Conservation (phyloP, 176 grass and related monocot species). For the Metroxylon sagu region DNA sequence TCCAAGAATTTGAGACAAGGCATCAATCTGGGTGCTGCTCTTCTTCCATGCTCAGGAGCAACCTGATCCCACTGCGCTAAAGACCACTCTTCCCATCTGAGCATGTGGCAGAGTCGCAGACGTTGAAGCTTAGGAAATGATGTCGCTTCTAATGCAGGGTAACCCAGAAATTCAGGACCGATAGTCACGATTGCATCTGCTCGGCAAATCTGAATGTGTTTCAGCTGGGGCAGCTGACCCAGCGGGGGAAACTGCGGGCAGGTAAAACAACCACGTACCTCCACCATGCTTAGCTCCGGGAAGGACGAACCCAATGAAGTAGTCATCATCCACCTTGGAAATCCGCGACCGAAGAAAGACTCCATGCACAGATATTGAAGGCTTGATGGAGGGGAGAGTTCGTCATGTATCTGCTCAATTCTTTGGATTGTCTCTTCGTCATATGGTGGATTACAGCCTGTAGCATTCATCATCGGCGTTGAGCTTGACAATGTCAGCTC, state of each 20-base stretch:
- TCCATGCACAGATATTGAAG: constrained; percentile 1
- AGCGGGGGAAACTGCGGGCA: constrained; percentile 6
- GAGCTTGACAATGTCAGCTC: not conserved
- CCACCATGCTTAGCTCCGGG: not conserved
- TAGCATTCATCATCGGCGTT: not conserved
- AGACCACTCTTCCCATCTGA: constrained; percentile 32
- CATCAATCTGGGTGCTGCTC: not conserved
- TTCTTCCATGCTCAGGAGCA: not conserved
- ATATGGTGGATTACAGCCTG: not conserved
- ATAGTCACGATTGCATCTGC: constrained; percentile 20
- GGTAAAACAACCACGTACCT: too few species aligned
- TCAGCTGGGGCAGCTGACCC: constrained; percentile 17
- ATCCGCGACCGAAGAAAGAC: not conserved
- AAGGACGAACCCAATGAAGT: not conserved
- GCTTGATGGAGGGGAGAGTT: constrained; percentile 16
- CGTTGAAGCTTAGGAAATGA: constrained; percentile 24
- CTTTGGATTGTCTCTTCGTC: not conserved
- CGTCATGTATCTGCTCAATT: constrained; percentile 3
- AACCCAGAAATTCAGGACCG: constrained; percentile 16
- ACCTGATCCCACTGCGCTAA: not conserved
- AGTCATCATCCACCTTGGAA: constrained; percentile 14
- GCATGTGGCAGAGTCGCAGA: not conserved
- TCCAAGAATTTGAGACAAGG: not conserved
- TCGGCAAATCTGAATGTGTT: constrained; percentile 6
- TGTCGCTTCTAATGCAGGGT: not conserved